Evolutionary conservation across 1,139 yeast genomes (phyloP), one percentile per base, ranked within the genome.

Genomic region (Yamadazyma epiphylla): DNA sequence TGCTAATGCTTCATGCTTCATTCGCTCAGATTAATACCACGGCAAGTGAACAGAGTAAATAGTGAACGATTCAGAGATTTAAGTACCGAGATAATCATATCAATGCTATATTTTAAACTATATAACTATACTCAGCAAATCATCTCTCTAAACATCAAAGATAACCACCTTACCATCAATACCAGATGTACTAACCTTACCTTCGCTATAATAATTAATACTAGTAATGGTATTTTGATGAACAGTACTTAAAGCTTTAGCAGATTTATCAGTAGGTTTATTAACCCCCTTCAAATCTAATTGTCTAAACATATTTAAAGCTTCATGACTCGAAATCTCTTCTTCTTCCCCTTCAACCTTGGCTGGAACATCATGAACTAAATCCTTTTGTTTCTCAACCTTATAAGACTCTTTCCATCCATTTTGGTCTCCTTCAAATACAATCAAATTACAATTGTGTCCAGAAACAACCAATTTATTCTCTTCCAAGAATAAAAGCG

Each of bases 271-370:
- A 12, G 43, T 39, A 27, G 43, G 40, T 38, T 70, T 64, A 42
- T 72, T 67, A 31, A 76, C 79, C 33, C 98, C 98, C 70, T 88
- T 89, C 58, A 91, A 74, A 60, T 91, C 99, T 72, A 91, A 70
- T 59, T 91, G 96, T 59, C 88, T 82, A 65, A 94, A 94, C 91
- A 91, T 87, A 61, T 85, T 85, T 55, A 91, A 74, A 10, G 97
- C 97, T 39, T 88, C 82, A 45, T 81, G 83, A 36, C 83, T 79
- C 16, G 79, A 68, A 31, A 76, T 69, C 51, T 81, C 91, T 35
- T 68, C 76, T 22, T 71, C 78, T 14, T 72, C 79, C 13, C 69
- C 78, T 8, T 58, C 65, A 31, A 58, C 68, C 19, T 36, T 37
- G 11, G 42, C 43, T 16, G 42, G 37, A 15, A 48, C 53, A 40